Conservation (phyloP, 176 grass and related monocot genomes). For the Musa itinerans region DNA sequence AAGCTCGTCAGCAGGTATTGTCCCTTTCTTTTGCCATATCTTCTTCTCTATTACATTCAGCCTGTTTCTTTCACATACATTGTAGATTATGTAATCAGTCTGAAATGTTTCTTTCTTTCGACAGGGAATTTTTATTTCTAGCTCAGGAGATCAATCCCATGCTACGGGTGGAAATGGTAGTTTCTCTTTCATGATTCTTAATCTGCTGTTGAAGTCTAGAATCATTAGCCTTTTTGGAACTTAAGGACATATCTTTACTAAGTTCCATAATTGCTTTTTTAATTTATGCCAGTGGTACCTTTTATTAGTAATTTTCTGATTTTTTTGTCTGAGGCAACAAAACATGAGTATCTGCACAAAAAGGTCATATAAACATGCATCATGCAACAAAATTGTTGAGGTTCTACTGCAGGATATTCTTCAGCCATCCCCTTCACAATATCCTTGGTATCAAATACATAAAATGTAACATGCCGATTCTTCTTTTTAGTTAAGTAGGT, state of each 20-base stretch:
- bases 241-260: neutral
- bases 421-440: neutral
- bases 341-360: neutral
- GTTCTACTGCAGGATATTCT: neutral
- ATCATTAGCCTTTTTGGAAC: neutral
- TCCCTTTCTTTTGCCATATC: neutral
- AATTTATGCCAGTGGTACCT: neutral
- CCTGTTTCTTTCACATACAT: neutral
- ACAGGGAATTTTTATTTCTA: slow-evolving; percentile 98
- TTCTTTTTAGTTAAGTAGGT: too few relatives aligned
- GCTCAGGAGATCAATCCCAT: slow-evolving; percentile 83
- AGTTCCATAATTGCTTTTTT: neutral
- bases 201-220: neutral
- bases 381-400: neutral
- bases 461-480: too few relatives aligned
- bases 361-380: neutral
- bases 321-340: neutral
- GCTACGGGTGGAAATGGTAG: slow-evolving; percentile 81
- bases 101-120: slow-evolving; percentile 7
- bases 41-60: neutral
- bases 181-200: neutral
- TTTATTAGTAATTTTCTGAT: neutral
- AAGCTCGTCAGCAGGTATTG: slow-evolving; percentile 80
- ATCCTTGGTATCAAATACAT: neutral
- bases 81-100: neutral